Conservation (phyloP, 2,329 filamentous ascomycete species). For the Aureobasidium pullulans region DNA sequence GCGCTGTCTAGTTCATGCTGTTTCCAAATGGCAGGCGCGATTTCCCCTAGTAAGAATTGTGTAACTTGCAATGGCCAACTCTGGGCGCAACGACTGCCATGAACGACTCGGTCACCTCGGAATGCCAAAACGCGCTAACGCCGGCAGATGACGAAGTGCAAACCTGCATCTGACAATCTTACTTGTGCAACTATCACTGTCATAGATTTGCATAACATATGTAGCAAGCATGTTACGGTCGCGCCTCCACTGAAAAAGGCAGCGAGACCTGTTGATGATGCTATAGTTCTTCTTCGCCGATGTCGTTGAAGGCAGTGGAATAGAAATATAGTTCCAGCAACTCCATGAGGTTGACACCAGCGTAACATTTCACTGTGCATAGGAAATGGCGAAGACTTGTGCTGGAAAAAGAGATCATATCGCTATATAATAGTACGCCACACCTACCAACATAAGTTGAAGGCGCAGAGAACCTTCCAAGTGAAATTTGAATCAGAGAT, state of each 20-base stretch:
- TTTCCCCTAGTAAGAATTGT: background rate
- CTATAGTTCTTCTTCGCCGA: slow-evolving; percentile 22
- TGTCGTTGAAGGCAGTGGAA: slow-evolving; percentile 20
- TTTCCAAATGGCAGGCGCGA: background rate
- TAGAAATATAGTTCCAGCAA: slow-evolving; percentile 16
- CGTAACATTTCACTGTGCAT: background rate
- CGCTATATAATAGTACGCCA: background rate
- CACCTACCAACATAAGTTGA: background rate
- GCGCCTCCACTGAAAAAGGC: slow-evolving; percentile 19
- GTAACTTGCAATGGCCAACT: background rate
- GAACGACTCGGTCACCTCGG: slow-evolving; percentile 3
- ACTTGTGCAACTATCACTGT: background rate
- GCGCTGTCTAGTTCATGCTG: slow-evolving; percentile 3
- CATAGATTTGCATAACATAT: background rate
- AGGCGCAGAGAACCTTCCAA: slow-evolving; percentile 43
- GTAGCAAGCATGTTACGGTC: slow-evolving; percentile 28
- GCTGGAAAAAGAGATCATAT: background rate
- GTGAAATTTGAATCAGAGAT: slow-evolving; percentile 67
- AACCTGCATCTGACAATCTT: background rate
- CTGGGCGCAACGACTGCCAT: background rate
- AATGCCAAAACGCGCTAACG: slow-evolving; percentile 4
- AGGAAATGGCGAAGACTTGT: background rate
- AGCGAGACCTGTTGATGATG: slow-evolving; percentile 27
- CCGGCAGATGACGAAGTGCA: background rate
- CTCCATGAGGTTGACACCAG: slow-evolving; percentile 16